A percentile compares a stretch with the other conserved stretches of the same genome.
Evolutionary conservation across 2,329 filamentous ascomycete species (phyloP).

Genomic region (Fusarium nygamai): DNA sequence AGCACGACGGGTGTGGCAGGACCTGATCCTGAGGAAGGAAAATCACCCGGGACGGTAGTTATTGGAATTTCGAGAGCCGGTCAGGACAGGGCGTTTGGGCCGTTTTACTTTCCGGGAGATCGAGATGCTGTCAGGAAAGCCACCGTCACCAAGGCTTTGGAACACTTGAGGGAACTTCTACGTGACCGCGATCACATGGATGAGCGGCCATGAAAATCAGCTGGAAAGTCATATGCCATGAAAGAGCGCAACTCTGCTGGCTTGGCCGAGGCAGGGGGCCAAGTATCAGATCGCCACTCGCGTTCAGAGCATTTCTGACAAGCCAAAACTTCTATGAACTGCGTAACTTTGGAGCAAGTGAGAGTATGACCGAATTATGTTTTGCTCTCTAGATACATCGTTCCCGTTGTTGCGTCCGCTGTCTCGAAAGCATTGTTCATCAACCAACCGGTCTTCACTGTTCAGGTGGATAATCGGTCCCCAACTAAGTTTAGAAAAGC

Average conservation of each 20-base stretch:
- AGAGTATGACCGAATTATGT: accelerated
- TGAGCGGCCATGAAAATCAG: not conserved
- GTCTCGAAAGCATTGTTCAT: not conserved
- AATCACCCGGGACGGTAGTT: constrained; percentile 26
- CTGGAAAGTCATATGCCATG: accelerated
- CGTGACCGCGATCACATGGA: not conserved
- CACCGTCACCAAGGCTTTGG: not conserved
- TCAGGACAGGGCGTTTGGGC: constrained; percentile 3
- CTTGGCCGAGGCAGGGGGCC: not conserved
- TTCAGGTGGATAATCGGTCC: not conserved
- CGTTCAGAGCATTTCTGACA: accelerated
- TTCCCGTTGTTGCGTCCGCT: not conserved
- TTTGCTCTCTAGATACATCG: not conserved
- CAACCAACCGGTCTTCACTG: not conserved
- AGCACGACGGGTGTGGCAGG: constrained; percentile 29
- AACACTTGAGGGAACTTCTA: constrained; percentile 16
- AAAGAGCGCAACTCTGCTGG: not conserved
- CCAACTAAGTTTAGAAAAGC: too few relatives aligned
- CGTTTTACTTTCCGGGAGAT: constrained; percentile 26
- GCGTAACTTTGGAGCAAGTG: accelerated
- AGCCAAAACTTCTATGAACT: not conserved
- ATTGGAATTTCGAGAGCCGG: constrained; percentile 23
- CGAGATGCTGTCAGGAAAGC: constrained; percentile 16
- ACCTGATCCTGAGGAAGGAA: constrained; percentile 19
- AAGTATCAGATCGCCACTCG: too few relatives aligned